Percentiles rank a stretch among this genome's conserved stretches.
Conservation (phyloP, 2,329 filamentous ascomycete species). For the Fusarium agapanthi region DNA sequence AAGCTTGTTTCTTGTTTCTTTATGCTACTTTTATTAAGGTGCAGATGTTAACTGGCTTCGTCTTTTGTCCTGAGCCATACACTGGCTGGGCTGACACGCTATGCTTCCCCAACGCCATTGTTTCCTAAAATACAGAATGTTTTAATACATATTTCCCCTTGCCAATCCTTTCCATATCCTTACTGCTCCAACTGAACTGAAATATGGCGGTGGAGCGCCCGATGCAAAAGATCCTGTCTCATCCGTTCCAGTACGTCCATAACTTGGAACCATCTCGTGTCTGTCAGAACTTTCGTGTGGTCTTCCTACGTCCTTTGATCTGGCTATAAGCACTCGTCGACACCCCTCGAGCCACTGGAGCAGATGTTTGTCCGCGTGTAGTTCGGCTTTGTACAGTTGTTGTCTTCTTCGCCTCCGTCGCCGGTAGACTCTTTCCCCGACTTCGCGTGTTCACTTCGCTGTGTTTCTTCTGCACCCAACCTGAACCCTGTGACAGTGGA, state of each 20-base stretch:
- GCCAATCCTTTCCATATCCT: neutral
- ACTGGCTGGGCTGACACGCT: neutral
- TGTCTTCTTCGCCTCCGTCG: neutral
- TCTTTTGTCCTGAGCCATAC: conserved; percentile 20
- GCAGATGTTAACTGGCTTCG: neutral
- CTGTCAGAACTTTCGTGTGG: conserved; percentile 32
- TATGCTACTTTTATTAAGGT: neutral
- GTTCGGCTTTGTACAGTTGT: neutral
- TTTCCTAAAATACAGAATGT: conserved; percentile 22
- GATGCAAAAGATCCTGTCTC: neutral
- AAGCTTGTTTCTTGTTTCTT: neutral
- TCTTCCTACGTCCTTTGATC: conserved; percentile 36
- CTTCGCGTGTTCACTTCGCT: conserved; percentile 31
- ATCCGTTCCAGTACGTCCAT: conserved; percentile 11
- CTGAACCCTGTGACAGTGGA: conserved; percentile 26
- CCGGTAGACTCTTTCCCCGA: conserved; percentile 31
- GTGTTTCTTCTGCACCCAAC: conserved; percentile 34
- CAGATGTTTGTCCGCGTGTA: conserved; percentile 19
- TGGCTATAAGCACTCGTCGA: conserved; percentile 37
- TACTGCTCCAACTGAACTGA: neutral
- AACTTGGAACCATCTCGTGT: neutral
- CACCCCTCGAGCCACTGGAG: conserved; percentile 28
- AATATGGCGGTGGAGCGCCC: neutral
- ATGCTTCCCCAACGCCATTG: conserved; percentile 15
- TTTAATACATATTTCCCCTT: neutral